Percentiles rank a stretch among this genome's conserved stretches.
Conservation (phyloP, 202 grass and related monocot genomes). For the Brachypodium distachyon region DNA sequence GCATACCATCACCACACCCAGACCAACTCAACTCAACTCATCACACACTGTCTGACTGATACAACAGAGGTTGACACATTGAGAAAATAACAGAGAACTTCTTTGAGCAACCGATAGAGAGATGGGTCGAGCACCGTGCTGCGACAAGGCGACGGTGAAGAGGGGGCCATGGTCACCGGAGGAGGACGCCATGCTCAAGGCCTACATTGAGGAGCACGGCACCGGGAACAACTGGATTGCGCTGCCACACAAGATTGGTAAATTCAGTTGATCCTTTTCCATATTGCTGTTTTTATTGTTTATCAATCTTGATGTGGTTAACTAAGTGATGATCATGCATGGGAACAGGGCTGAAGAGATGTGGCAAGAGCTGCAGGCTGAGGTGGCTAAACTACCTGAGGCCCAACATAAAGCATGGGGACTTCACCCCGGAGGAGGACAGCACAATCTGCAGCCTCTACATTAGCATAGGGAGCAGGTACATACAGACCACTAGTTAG, state of each 20-base stretch:
- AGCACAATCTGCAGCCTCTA: constrained; percentile 84
- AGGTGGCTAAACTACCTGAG: constrained; percentile 94
- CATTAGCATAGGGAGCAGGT: constrained; percentile 97
- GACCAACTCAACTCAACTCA: not conserved
- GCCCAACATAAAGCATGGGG: constrained; percentile 95
- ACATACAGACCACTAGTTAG: no score
- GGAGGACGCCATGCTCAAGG: constrained; percentile 83
- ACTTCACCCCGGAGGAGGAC: constrained; percentile 82
- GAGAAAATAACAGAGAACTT: not conserved
- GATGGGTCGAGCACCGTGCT: constrained; percentile 89
- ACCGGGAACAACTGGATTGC: constrained; percentile 88
- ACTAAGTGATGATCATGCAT: not conserved
- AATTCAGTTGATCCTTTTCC: not conserved
- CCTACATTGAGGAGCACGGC: constrained; percentile 78
- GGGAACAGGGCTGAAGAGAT: constrained; percentile 66
- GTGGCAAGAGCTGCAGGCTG: constrained; percentile 88
- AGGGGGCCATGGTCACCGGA: constrained; percentile 86
- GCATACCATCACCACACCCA: constrained; percentile 5
- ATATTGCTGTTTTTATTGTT: no score
- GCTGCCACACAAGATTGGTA: constrained; percentile 74
- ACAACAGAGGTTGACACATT: not conserved
- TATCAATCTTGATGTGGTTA: not conserved
- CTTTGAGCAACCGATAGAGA: not conserved
- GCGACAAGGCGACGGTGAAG: constrained; percentile 87
- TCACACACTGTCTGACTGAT: not conserved